Evolutionary conservation across 2,329 filamentous ascomycete genomes (phyloP).

Genomic region (Zasmidium cellare): DNA sequence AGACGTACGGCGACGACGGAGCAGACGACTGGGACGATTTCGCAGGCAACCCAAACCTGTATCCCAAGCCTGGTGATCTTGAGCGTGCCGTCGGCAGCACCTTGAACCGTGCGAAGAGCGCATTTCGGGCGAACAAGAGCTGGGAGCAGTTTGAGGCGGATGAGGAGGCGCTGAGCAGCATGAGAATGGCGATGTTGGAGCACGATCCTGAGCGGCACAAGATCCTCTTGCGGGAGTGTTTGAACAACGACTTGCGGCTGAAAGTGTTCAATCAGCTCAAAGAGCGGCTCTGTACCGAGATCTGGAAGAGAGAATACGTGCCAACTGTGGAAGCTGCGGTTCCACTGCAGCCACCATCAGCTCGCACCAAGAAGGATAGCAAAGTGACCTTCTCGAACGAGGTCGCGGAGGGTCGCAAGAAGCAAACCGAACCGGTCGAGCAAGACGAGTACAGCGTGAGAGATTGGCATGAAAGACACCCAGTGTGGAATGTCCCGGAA

Average conservation of each 20-base stretch:
- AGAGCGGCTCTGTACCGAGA: constrained; percentile 21
- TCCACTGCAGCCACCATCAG: background rate
- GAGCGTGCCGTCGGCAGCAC: constrained; percentile 15
- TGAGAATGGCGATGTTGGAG: constrained; percentile 10
- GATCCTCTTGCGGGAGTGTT: constrained; percentile 7
- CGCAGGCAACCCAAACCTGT: constrained; percentile 6
- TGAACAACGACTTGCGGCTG: constrained; percentile 21
- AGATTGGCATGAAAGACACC: too few species aligned
- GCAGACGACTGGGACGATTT: constrained; percentile 25
- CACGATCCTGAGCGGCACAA: constrained; percentile 6
- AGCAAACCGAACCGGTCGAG: too few species aligned
- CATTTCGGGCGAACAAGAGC: constrained; percentile 14
- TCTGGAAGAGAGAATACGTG: constrained; percentile 12
- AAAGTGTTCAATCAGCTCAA: constrained; percentile 21
- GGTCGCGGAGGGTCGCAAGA: background rate
- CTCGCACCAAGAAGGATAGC: background rate
- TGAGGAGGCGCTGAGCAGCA: constrained; percentile 17
- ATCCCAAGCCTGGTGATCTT: background rate
- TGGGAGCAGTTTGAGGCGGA: constrained; percentile 25
- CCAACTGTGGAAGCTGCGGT: background rate
- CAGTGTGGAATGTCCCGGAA: background rate
- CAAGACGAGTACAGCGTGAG: background rate
- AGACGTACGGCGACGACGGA: constrained; percentile 14
- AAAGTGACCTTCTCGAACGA: background rate
- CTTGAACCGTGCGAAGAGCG: constrained; percentile 25